Evolutionary conservation across 441 rosid genomes (phyloP).

Genomic region (Erodium chrysanthum): DNA sequence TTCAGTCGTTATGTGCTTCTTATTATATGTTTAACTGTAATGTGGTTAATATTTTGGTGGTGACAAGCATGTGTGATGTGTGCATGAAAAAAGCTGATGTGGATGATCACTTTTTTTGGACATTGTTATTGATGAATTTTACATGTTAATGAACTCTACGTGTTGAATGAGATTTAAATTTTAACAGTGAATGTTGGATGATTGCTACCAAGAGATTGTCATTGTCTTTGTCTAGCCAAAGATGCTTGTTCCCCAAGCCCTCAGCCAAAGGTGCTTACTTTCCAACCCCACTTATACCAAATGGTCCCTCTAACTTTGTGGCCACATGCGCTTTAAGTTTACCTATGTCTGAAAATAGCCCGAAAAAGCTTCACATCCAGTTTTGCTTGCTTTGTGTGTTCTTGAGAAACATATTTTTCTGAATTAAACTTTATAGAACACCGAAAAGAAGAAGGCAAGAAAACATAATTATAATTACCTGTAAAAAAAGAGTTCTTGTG

Average conservation of each 20-base stretch:
- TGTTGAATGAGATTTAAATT: not conserved
- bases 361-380: not conserved
- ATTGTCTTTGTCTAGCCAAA: not conserved
- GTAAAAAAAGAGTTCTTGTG: not conserved
- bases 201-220: not conserved
- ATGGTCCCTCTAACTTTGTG: conserved; percentile 7
- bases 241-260: conserved; percentile 4
- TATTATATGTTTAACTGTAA: no score
- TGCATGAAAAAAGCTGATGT: no score
- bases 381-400: conserved; percentile 2
- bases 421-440: not conserved
- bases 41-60: no score
- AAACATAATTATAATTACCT: not conserved
- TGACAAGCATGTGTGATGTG: no score
- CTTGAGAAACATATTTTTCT: not conserved
- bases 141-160: not conserved
- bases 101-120: no score
- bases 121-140: no score
- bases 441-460: not conserved
- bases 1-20: not conserved
- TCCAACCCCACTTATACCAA: not conserved
- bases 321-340: not conserved
- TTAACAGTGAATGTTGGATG: not conserved
- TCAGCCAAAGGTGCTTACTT: conserved; percentile 6
- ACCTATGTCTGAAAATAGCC: not conserved